Percentiles rank a stretch among this genome's conserved stretches.
Evolutionary conservation across 768 basidiomycete genomes (phyloP).

Genomic region (Flagelloscypha sp.): DNA sequence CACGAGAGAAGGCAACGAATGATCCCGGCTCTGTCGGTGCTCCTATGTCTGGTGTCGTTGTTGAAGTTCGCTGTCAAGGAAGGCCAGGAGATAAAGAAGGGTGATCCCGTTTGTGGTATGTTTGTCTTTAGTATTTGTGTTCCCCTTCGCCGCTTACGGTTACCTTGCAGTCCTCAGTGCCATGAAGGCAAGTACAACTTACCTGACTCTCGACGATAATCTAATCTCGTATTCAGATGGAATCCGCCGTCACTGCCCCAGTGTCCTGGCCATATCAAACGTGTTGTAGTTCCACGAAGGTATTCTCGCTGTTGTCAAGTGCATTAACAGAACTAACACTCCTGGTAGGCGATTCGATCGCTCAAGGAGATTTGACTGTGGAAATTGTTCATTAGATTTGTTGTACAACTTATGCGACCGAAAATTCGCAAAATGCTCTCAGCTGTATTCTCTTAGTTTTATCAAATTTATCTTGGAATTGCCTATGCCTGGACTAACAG

Average conservation of each 20-base stretch:
- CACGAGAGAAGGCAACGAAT: constrained; percentile 86
- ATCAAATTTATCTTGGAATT: no score
- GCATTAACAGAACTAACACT: not conserved
- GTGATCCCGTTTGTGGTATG: constrained; percentile 88
- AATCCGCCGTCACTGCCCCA: constrained; percentile 91
- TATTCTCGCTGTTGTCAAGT: constrained; percentile 21
- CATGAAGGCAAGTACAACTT: constrained; percentile 71
- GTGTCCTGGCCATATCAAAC: constrained; percentile 95
- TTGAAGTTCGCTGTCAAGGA: constrained; percentile 98
- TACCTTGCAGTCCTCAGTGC: constrained; percentile 71
- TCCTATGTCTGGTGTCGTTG: constrained; percentile 96
- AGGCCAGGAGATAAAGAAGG: constrained; percentile 95
- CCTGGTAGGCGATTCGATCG: constrained; percentile 78
- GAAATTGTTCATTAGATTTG: constrained; percentile 67
- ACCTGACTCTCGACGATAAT: constrained; percentile 5
- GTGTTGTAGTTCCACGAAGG: constrained; percentile 87
- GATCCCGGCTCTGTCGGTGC: constrained; percentile 98
- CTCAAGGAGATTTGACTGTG: constrained; percentile 84
- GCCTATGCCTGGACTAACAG: constrained; percentile 9
- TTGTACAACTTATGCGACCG: constrained; percentile 6
- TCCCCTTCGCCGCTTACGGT: constrained; percentile 7
- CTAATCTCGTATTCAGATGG: constrained; percentile 61
- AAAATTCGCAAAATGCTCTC: no score
- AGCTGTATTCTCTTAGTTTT: no score
- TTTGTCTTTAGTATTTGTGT: constrained; percentile 45